phyloP scores from a whole-genome alignment of 2,329 filamentous ascomycete genomes.

The Phyllosticta citribraziliensis region DNA sequence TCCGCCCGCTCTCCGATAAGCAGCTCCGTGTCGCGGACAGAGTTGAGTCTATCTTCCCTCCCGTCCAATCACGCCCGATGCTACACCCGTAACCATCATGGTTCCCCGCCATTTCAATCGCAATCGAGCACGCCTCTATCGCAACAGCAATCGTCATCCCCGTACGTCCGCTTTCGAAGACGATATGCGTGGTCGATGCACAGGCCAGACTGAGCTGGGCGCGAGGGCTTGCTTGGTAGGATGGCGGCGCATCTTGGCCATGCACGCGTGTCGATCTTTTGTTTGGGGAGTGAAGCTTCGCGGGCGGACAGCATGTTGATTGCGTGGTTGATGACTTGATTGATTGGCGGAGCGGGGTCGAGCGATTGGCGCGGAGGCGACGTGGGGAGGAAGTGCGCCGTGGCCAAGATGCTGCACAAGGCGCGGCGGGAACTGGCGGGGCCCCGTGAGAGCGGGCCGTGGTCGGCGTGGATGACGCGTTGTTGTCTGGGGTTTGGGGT shows the following conservation, averaged over 20 bases:
- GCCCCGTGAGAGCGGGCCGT: too few species aligned
- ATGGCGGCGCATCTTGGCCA: neutral
- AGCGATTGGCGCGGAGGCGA: neutral
- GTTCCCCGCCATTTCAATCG: neutral
- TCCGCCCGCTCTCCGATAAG: neutral
- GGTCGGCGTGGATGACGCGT: too few species aligned
- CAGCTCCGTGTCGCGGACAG: neutral
- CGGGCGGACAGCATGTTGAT: neutral
- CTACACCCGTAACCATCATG: neutral
- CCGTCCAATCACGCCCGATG: neutral
- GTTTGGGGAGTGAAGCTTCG: neutral
- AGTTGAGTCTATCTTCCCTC: neutral
- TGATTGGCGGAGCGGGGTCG: neutral
- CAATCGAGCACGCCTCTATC: neutral
- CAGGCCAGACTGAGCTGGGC: neutral
- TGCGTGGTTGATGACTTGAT: neutral
- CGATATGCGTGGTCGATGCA: neutral
- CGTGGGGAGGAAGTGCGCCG: neutral
- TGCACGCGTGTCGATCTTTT: neutral
- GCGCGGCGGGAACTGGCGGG: neutral
- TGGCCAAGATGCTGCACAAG: neutral
- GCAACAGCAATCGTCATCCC: neutral
- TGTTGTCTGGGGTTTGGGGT: too few species aligned
- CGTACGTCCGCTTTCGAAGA: neutral
- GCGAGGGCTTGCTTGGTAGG: neutral